Conservation (phyloP, 1,139 yeast genomes). For the Sugiyamaella paludigena region DNA sequence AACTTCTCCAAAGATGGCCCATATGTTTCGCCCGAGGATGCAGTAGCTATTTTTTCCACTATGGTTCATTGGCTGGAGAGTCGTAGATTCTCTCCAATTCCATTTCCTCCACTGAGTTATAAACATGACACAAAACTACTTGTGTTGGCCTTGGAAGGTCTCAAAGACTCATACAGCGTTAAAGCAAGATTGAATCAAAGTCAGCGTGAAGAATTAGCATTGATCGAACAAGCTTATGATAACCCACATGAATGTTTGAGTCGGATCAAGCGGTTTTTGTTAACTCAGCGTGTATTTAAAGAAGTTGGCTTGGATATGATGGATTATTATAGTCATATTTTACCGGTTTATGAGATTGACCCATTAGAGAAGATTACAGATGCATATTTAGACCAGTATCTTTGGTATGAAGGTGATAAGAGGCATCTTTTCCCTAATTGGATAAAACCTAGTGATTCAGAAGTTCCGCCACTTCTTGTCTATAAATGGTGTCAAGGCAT, state of each 20-base stretch:
- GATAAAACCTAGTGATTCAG: slow-evolving; percentile 94
- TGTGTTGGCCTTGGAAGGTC: slow-evolving; percentile 81
- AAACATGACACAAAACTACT: slow-evolving; percentile 90
- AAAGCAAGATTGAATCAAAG: slow-evolving; percentile 79
- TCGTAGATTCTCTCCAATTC: slow-evolving; percentile 79
- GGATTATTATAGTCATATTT: slow-evolving; percentile 81
- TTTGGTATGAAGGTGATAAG: slow-evolving; percentile 94
- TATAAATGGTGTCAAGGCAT: slow-evolving; percentile 97
- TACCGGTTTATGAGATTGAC: slow-evolving; percentile 85
- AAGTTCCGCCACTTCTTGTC: slow-evolving; percentile 85
- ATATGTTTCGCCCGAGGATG: slow-evolving; percentile 79
- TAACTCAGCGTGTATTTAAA: slow-evolving; percentile 89
- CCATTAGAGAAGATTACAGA: slow-evolving; percentile 95
- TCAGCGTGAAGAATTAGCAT: slow-evolving; percentile 88
- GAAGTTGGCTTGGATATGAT: slow-evolving; percentile 87
- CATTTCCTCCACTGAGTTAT: slow-evolving; percentile 89
- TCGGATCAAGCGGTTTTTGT: slow-evolving; percentile 73
- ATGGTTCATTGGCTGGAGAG: slow-evolving; percentile 94
- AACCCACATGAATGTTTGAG: slow-evolving; percentile 92
- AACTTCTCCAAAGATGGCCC: slow-evolving; percentile 86
- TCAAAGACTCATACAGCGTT: slow-evolving; percentile 81
- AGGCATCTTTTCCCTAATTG: slow-evolving; percentile 89
- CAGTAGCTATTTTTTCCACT: slow-evolving; percentile 78
- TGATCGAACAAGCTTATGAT: slow-evolving; percentile 95
- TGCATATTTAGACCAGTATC: slow-evolving; percentile 90